Evolutionary conservation across 371 early-diverging fungal species (phyloP), one percentile per base, ranked within the genome.

Genomic region (Rhizopus microsporus): DNA sequence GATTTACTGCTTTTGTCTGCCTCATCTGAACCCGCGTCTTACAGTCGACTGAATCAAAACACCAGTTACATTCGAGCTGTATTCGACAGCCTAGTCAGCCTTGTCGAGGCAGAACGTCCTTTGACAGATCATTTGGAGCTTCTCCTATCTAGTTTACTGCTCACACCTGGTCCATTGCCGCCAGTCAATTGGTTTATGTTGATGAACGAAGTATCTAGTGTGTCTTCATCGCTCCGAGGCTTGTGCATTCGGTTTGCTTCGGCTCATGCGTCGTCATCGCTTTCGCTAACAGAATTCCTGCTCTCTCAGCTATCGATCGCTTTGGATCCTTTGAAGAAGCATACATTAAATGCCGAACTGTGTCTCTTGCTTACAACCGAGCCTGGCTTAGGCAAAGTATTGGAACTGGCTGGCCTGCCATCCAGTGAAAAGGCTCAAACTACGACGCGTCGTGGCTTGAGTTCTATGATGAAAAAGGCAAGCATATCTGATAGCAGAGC

Each of bases 151-250:
- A 57, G 65, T 37, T 42, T 78, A 1, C 52, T 64, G n/a, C 51
- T 64, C 0, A 72, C 74, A 8, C 75, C 78, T 0, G 77, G 82
- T 0, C 83, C 85, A 1, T 60, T 85, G 16, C 83, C 85, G 7
- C 72, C 82, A 0, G 85, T 85, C 7, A 83, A 85, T 42, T 85
- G 85, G 85, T 83, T 80, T 55, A 66, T 62, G 0, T 33, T 82
- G 12, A 44, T 83, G 37, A 63, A 57, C 1, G 67, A 71, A 9
- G 31, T 79, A 7, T 62, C 75, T 5, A 62, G 60, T 7, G 15
- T 72, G 8, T 73, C 77, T 12, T 59, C 63, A 0, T 15, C 30
- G 1, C 31, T 74, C 10, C 64, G 58, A 13, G 31, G 35, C 0
- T 37, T 68, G 1, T 72, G 76, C n/a, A 65, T 83, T 10, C 49